Evolutionary conservation across 2,329 filamentous ascomycete species (phyloP).

Genomic region (Penicillium occitanis): DNA sequence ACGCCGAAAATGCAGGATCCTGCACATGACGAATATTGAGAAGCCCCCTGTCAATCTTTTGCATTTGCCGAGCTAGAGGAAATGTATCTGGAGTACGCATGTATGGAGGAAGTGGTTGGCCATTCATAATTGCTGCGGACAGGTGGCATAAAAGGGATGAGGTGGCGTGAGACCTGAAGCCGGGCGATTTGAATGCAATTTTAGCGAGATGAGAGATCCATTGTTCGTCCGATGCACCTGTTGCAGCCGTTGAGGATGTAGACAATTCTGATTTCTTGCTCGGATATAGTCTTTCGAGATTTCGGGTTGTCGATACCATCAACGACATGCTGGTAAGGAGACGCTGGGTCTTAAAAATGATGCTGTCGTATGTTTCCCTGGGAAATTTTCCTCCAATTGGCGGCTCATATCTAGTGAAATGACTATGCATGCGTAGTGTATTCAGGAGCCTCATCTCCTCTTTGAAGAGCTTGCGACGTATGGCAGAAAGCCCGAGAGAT

Average conservation of each 20-base stretch:
- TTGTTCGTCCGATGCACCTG: background rate
- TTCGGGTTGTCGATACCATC: background rate
- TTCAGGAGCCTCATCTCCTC: background rate
- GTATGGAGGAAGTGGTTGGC: constrained; percentile 69
- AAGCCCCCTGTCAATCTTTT: constrained; percentile 60
- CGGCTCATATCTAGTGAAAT: background rate
- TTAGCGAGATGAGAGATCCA: constrained; percentile 57
- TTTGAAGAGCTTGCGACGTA: background rate
- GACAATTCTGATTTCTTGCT: background rate
- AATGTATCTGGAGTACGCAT: constrained; percentile 64
- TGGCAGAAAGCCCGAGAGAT: background rate
- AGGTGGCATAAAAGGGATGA: constrained; percentile 68
- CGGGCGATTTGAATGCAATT: constrained; percentile 58
- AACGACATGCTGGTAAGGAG: background rate
- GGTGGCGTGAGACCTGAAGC: constrained; percentile 65
- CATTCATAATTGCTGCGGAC: constrained; percentile 64
- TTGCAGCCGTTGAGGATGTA: background rate
- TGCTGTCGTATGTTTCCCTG: background rate
- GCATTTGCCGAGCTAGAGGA: constrained; percentile 58
- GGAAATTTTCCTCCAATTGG: background rate
- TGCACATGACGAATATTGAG: constrained; percentile 64
- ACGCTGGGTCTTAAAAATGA: background rate
- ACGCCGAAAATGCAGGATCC: constrained; percentile 71
- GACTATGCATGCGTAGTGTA: background rate
- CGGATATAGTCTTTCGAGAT: background rate